These are phyloP conservation scores for Pichia insulana DNA, from an alignment of 805 yeast species.

Conservation along the genomic window DNA sequence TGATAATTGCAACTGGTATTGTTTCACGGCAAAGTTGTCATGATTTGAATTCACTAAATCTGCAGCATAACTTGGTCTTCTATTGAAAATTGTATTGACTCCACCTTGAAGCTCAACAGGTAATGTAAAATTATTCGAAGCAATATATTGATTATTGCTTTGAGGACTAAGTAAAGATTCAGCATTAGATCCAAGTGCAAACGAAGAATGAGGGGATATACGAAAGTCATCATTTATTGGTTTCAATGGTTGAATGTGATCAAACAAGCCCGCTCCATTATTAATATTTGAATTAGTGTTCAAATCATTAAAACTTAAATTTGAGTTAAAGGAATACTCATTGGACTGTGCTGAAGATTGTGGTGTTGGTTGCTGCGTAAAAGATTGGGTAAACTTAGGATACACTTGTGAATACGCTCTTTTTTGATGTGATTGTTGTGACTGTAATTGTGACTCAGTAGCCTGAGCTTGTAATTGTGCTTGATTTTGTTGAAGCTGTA, in stretches of 20 bases:
- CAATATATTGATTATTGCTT: conserved; percentile 1
- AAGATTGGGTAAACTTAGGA: background rate
- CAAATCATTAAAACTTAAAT: background rate
- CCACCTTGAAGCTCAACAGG: conserved; percentile 62
- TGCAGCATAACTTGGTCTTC: conserved; percentile 71
- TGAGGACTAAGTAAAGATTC: conserved; percentile 16
- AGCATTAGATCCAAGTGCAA: conserved; percentile 21
- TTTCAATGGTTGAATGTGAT: conserved; percentile 6
- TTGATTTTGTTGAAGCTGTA: conserved; percentile 8
- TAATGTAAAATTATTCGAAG: conserved; percentile 30
- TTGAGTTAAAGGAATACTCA: background rate
- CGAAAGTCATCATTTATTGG: conserved; percentile 13
- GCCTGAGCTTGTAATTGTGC: conserved; percentile 10
- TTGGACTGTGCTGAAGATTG: conserved; percentile 1
- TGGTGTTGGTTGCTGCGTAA: conserved; percentile 4
- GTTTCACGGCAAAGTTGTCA: conserved; percentile 18
- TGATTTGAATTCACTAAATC: conserved; percentile 37
- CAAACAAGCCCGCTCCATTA: too few species aligned
- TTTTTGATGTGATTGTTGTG: conserved; percentile 6
- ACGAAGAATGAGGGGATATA: conserved; percentile 24
- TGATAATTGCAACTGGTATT: conserved; percentile 15
- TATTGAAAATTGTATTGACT: conserved; percentile 47
- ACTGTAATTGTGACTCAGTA: conserved; percentile 6
- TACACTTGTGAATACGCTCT: conserved; percentile 1
- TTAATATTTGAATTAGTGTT: background rate